Conservation (phyloP, 2,329 filamentous ascomycete genomes). For the Ramularia endophylla region DNA sequence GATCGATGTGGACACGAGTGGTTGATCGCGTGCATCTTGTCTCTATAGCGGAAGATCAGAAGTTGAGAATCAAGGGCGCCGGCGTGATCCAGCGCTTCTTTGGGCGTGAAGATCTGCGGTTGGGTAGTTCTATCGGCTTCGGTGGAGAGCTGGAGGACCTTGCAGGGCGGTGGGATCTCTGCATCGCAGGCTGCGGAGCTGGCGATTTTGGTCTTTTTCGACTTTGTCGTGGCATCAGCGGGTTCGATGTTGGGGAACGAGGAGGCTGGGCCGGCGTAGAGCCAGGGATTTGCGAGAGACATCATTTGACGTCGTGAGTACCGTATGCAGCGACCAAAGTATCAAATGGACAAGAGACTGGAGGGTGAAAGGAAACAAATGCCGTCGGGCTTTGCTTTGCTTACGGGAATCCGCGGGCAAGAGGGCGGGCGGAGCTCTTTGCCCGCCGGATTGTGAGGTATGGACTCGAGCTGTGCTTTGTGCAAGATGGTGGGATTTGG, state of each 20-base stretch:
- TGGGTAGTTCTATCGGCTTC: slow-evolving; percentile 6
- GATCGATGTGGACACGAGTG: slow-evolving; percentile 67
- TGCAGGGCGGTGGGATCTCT: slow-evolving; percentile 40
- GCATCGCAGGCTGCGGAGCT: slow-evolving; percentile 6
- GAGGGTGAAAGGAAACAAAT: too few relatives aligned
- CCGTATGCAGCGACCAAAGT: too few relatives aligned
- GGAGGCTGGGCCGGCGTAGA: slow-evolving; percentile 49
- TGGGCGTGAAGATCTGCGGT: slow-evolving; percentile 36
- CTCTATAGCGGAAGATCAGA: slow-evolving; percentile 58
- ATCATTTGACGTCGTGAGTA: too few relatives aligned
- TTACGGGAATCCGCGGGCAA: too few relatives aligned
- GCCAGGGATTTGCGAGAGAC: slow-evolving; percentile 38
- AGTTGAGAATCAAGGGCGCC: slow-evolving; percentile 49
- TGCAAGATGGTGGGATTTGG: too few relatives aligned
- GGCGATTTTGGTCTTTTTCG: slow-evolving; percentile 38
- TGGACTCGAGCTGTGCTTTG: too few relatives aligned
- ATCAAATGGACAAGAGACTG: too few relatives aligned
- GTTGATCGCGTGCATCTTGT: slow-evolving; percentile 61
- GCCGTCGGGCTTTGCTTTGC: too few relatives aligned
- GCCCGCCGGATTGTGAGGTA: too few relatives aligned
- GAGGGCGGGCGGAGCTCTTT: too few relatives aligned
- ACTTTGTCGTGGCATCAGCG: slow-evolving; percentile 35
- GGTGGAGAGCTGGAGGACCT: slow-evolving; percentile 42
- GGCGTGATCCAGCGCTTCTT: slow-evolving; percentile 32
- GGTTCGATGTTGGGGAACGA: slow-evolving; percentile 50